Evolutionary conservation across 2,329 filamentous ascomycete genomes (phyloP), one percentile per base, ranked within the genome.

Genomic region (Grosmannia huntii): DNA sequence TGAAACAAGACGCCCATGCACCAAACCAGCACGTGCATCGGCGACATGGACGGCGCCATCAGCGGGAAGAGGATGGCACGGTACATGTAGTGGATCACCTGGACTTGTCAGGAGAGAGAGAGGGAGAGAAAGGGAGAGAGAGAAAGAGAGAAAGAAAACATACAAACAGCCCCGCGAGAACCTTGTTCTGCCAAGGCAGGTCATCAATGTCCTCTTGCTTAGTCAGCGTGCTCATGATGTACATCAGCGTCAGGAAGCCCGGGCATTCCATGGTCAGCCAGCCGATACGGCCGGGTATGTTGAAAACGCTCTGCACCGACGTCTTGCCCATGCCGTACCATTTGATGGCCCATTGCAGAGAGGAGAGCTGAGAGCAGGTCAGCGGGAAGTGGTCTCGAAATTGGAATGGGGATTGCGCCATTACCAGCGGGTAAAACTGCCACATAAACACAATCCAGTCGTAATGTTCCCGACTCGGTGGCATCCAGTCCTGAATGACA

Each of bases 251-350:
- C 38, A 90, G 66, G 67, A 90, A 85, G 19, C 89, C 90, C 0
- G 88, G 84, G 16, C 81, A 75, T 71, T 99, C 94, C 90, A 96
- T 96, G 2, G 84, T 81, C 58, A 87, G 79, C 94, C 94, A 99
- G 59, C 83, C 90, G 62, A 89, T 75, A 65, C 88, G 89, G 61
- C 94, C 94, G 1, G 91, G 89, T n/a, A 97, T 71, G 72, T 99
- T 99, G 68, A 94, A 76, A 14, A 74, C 74, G 65, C 86, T 90
- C 3, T 77, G 68, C 21, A 84, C 79, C 4, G 90, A 95, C 3
- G 91, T 96, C 73, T 97, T 97, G 70, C 94, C 94, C 76, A 92
- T 90, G 55, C 89, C 89, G 70, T 96, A 94, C 80, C 83, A 96
- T 58, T 82, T 79, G n/a, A 79, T 73, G 58, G 85, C 60, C 85